Base-by-base conservation (phyloP, 176 grass and related monocot species). In the Phoenix dactylifera region DNA sequence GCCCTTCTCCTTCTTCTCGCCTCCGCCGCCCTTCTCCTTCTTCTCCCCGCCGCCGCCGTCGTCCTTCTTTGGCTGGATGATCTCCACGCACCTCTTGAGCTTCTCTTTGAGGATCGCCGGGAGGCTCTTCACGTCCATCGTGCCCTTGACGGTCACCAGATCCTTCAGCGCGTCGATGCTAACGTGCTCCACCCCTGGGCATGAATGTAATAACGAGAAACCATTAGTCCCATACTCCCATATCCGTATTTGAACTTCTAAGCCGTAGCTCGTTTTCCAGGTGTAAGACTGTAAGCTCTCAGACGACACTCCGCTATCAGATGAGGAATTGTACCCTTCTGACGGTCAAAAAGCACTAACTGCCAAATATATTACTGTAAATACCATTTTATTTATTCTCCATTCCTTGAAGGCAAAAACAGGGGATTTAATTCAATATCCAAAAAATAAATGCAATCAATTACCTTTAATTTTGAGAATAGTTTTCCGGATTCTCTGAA, bases 381-480 rank as follows among this genome's bases (percentile, higher is more conserved):
- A 44, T 9, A 12, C 35, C 35, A 9, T 44, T 12, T 44, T 9
- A 44, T 14, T 44, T 44, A 44, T 44, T 44, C 14, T 14, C 10
- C 10, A 7, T 3, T 30, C 5, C 28, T 56, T 15, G 19, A 50
- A 58, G 4, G 18, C 4, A 17, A n/a, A 6, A 57, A 12, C 6
- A 15, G 49, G 1, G 2, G 15, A n/a, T 55, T 52, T 18, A 58
- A 35, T 7, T 22, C 4, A 5, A 72, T 4, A 28, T 18, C 15
- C 4, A 1, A 4, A 15, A n/a, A 17, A 16, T 59, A 14, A 3
- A 16, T 7, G 51, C 58, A 18, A 18, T 50, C 29, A 0, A 30
- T 51, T 72, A 88, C 92, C 93, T 83, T 83, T 88, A 65, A 91
- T 85, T 83, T 91, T 97, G 66, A 15, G 17, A 20, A 91, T 75